Conservation (phyloP, 306 rosid genomes). For the Psophocarpus tetragonolobus region DNA sequence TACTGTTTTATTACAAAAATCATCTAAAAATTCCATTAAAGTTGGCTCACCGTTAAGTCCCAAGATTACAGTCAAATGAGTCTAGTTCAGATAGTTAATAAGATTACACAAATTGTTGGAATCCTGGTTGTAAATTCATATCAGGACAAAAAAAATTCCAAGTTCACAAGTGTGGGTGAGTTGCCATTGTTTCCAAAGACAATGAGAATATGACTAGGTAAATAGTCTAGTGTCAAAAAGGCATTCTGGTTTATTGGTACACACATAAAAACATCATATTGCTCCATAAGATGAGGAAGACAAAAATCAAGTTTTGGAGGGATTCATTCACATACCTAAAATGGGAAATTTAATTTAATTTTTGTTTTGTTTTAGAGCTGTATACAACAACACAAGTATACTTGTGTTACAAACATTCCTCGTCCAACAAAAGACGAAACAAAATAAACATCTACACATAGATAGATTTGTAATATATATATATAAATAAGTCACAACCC, state of each 20-base stretch:
- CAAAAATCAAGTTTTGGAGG: constrained; percentile 24
- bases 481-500: constrained; percentile 12
- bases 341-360: neutral
- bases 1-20: too few relatives aligned
- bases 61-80: too few relatives aligned
- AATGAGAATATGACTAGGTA: constrained; percentile 39
- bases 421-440: constrained; percentile 54
- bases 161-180: constrained; percentile 41
- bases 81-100: too few relatives aligned
- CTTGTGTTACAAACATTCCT: constrained; percentile 69
- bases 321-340: constrained; percentile 34
- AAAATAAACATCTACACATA: neutral
- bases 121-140: too few relatives aligned
- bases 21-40: too few relatives aligned
- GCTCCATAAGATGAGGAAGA: constrained; percentile 34
- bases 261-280: constrained; percentile 37
- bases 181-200: constrained; percentile 49
- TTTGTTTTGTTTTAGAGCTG: neutral
- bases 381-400: constrained; percentile 23
- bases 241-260: constrained; percentile 12
- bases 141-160: too few relatives aligned
- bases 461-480: neutral
- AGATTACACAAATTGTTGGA: too few relatives aligned
- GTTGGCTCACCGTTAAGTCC: too few relatives aligned
- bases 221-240: constrained; percentile 36